Evolutionary conservation across 2,329 filamentous ascomycete genomes (phyloP), one percentile per base, ranked within the genome.

Genomic region (Cladosporium sp.): DNA sequence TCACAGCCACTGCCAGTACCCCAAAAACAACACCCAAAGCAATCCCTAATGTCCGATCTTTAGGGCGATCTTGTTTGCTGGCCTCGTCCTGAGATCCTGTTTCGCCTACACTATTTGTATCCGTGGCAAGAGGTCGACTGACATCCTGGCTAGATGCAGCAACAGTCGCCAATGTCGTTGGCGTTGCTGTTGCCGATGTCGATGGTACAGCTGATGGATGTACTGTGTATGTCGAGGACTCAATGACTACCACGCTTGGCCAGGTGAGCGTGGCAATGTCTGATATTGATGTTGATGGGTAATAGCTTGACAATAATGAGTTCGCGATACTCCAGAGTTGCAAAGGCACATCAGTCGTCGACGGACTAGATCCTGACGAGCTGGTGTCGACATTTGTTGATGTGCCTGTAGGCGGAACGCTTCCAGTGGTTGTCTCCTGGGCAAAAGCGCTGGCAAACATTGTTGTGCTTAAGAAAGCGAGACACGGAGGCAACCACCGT

Each of bases 11-110:
- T 0, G 63, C 61, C 10, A 65, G 51, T 6, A 58, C 53, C 5
- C 62, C 59, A 13, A 65, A 56, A 5, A 57, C 58, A 7, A 64
- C 63, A 12, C 63, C 63, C 2, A 65, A 50, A 22, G 60, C 56
- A 28, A 65, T 64, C 6, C 63, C 63, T 3, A 65, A 47, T 17
- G 45, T 54, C n/a, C 57, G 57, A 24, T 59, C 57, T 25, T 42
- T 57, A 25, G 47, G 45, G 15, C 39, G 19, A 6, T 55, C 34
- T n/a, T 19, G 28, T 35, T 48, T 17, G 4, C 34, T 35, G 3
- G 25, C 9, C 1, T 32, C 25, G 8, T 10, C 28, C 24, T 37
- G 37, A n/a, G 52, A 40, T 20, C 47, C 40, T 7, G 40, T 13
- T 12, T 55, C 40, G 40, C 19, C 47, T 36, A 40, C 12, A 25